Evolutionary conservation across 176 grass and related monocot species (phyloP).

Genomic region (Triticum aestivum): IWGSC_CS_RefSeq_v2.1 NC_057803.1:707334854-707335353

Average conservation of each 20-base stretch:
- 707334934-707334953: neutral
- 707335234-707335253: neutral
- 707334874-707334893: too few species aligned
- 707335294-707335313: conserved; percentile 32
- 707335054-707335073: neutral
- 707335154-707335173: neutral
- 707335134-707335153: neutral
- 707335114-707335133: neutral
- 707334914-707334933: neutral
- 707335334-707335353: neutral
- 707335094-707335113: too few species aligned
- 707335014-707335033: neutral
- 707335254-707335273: conserved; percentile 2
- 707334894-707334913: too few species aligned
- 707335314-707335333: neutral
- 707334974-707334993: neutral
- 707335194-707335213: conserved; percentile 36
- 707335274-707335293: conserved; percentile 16
- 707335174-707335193: too few species aligned
- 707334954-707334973: neutral
- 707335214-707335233: neutral
- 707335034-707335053: neutral
- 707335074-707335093: neutral
- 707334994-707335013: neutral
- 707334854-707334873: too few species aligned